These are phyloP conservation scores for Crithidia brevicula DNA, from an alignment of 208 protist species.

Conservation along the genomic window DNA sequence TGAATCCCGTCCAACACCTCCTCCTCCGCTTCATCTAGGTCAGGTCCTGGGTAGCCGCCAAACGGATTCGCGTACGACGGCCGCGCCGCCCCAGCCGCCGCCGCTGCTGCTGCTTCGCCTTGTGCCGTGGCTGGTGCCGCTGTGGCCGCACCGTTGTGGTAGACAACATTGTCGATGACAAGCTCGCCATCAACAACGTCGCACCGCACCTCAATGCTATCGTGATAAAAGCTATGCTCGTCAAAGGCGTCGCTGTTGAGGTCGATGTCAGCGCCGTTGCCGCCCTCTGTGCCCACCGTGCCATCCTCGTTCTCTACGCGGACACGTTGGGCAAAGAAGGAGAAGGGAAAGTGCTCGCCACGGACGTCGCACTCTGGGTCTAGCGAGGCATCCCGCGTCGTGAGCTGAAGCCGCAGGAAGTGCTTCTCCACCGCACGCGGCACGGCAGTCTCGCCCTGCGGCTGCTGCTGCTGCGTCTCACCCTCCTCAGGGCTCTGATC, in stretches of 20 bases:
- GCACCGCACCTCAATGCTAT: conserved; percentile 75
- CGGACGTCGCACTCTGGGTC: conserved; percentile 88
- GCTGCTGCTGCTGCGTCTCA: neutral
- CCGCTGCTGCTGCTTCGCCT: neutral
- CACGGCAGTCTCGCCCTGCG: neutral
- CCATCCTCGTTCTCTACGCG: neutral
- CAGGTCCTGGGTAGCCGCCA: conserved; percentile 76
- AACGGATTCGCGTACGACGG: conserved; percentile 68
- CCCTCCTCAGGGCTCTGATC: neutral
- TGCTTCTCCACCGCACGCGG: conserved; percentile 54
- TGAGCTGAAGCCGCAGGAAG: conserved; percentile 79
- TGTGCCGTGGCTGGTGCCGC: too few species aligned
- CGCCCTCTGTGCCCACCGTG: neutral
- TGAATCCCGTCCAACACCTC: conserved; percentile 84
- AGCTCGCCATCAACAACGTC: conserved; percentile 87
- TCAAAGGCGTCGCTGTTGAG: conserved; percentile 24
- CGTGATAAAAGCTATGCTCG: conserved; percentile 56
- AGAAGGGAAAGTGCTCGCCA: conserved; percentile 89
- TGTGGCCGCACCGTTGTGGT: conserved; percentile 43
- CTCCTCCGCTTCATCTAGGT: conserved; percentile 81
- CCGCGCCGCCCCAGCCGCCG: conserved; percentile 1
- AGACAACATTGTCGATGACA: conserved; percentile 68
- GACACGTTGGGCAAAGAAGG: conserved; percentile 73
- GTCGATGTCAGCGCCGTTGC: neutral
- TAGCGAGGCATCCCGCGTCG: conserved; percentile 76